Evolutionary conservation across 2,329 filamentous ascomycete genomes (phyloP), one percentile per base, ranked within the genome.

Genomic region (Fusarium oxysporum): DNA sequence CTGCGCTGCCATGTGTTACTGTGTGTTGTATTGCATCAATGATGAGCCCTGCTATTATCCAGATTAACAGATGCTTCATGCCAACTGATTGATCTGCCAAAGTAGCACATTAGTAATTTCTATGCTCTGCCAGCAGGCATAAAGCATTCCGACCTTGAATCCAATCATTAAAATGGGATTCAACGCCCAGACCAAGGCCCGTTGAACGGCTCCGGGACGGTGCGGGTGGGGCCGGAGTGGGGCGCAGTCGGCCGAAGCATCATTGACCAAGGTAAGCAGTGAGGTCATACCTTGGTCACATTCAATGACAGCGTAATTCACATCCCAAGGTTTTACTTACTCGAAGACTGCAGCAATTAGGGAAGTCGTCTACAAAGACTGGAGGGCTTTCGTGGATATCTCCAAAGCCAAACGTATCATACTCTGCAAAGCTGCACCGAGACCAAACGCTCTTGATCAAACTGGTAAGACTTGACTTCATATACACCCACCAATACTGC

Each of bases 201-300:
- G 35, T 40, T 41, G 9, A 55, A 41, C 62, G 53, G 68, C 51
- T 44, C 53, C 56, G 68, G 38, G 70, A 61, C 70, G 73, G 73
- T 38, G 45, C 68, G 41, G 62, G 54, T 63, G 65, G 74, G 65
- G 57, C 37, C 33, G 56, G 30, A n/a, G 43, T 54, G 71, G 71
- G 73, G 72, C 72, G 58, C 61, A 73, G 69, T 59, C 64, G 62
- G 44, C 55, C 53, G 60, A 63, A 43, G 55, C 50, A 43, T 47
- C 28, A 35, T 32, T 23, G 21, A 33, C 35, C 21, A 37, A 45
- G n/a, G 47, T 32, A 48, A 51, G 59, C 16, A 55, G 66, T 76
- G 74, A 76, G 71, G 73, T 76, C 74, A 76, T 72, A 66, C 32
- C 25, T 50, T 57, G 48, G 48, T 53, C 60, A 58, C 51, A 30